Evolutionary conservation across 306 rosid species (phyloP).

Genomic region (Cicer judaicum): DNA sequence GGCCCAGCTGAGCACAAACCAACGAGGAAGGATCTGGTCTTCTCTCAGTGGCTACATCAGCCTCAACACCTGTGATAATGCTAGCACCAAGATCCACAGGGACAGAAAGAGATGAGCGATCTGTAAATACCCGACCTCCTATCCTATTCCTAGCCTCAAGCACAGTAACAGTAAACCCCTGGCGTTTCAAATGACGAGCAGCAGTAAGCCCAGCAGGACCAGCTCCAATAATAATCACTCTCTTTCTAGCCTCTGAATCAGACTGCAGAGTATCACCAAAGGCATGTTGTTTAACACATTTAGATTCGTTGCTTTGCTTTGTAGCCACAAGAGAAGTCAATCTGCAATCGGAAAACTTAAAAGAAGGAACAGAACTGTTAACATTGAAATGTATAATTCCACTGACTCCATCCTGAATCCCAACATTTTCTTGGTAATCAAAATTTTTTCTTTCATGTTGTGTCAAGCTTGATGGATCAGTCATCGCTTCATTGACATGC

Average conservation of each 20-base stretch:
- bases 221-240: conserved; percentile 88
- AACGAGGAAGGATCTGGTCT: conserved; percentile 98
- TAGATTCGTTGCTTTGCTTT: conserved; percentile 52
- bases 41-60: conserved; percentile 97
- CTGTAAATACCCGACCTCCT: conserved; percentile 98
- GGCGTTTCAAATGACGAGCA: conserved; percentile 95
- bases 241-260: conserved; percentile 61
- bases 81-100: conserved; percentile 99
- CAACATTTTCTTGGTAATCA: conserved; percentile 51
- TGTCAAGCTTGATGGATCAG: conserved; percentile 45
- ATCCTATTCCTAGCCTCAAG: conserved; percentile 94
- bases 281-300: conserved; percentile 45
- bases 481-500: conserved; percentile 35
- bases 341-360: conserved; percentile 50
- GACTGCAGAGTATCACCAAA: conserved; percentile 49
- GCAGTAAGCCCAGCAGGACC: conserved; percentile 99
- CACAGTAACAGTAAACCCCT: conserved; percentile 78
- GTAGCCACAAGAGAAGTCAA: conserved; percentile 49
- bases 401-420: conserved; percentile 45
- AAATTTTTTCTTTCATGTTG: conserved; percentile 45
- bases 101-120: conserved; percentile 86
- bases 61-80: conserved; percentile 99
- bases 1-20: conserved; percentile 96
- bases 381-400: conserved; percentile 44
- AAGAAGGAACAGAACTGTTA: conserved; percentile 51